phyloP scores from a whole-genome alignment of 164 flowering plant species.

The Dillenia turbinata region DNA sequence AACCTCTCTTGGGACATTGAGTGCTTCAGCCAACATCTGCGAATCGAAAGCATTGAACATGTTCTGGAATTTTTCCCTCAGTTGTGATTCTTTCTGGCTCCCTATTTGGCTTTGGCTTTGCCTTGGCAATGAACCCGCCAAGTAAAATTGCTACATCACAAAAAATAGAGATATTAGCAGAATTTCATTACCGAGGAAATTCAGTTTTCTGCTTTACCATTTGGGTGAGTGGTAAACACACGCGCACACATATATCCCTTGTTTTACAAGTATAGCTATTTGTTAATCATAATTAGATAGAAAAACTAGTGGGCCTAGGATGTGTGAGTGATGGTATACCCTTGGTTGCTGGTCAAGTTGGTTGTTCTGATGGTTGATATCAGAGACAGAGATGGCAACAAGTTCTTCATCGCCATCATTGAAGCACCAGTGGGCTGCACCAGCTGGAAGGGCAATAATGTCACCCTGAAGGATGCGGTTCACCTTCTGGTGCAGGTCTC shows the following conservation, averaged over 20 bases:
- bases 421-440: constrained; percentile 50
- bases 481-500: constrained; percentile 63
- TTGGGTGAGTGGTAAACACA: no score
- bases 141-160: constrained; percentile 25
- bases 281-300: neutral
- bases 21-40: constrained; percentile 32
- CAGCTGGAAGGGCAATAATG: constrained; percentile 53
- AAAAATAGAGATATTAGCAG: neutral
- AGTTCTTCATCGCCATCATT: constrained; percentile 48
- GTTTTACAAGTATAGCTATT: no score
- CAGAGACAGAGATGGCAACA: constrained; percentile 37
- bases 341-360: constrained; percentile 53
- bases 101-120: constrained; percentile 4
- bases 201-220: no score
- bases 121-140: constrained; percentile 25
- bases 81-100: neutral
- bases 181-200: neutral
- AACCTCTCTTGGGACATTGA: constrained; percentile 14
- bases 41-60: constrained; percentile 24
- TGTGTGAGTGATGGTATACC: constrained; percentile 14
- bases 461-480: constrained; percentile 45
- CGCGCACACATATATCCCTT: no score
- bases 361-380: constrained; percentile 45
- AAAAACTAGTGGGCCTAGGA: no score
- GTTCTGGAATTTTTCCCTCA: constrained; percentile 22